Evolutionary conservation across 192 early-diverging fungal species (phyloP).

Genomic region (Obelidium mucronatum): DNA sequence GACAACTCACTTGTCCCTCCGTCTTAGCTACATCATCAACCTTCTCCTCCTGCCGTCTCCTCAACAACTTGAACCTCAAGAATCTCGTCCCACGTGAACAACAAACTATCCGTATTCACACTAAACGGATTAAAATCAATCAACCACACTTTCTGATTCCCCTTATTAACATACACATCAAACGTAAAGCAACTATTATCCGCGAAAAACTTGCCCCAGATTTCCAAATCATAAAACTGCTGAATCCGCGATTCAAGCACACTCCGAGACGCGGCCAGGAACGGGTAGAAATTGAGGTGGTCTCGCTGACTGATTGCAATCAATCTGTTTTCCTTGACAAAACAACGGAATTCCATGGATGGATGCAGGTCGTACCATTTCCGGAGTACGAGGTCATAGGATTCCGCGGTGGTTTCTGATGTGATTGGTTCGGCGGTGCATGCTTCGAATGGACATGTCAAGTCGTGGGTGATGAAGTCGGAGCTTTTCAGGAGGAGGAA

Average conservation of each 20-base stretch:
- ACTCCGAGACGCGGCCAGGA: conserved; percentile 62
- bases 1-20: not conserved
- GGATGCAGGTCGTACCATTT: conserved; percentile 91
- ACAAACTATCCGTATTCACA: conserved; percentile 77
- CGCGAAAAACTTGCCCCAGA: conserved; percentile 73
- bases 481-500: conserved; percentile 90
- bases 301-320: conserved; percentile 91
- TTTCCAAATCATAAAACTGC: conserved; percentile 71
- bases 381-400: conserved; percentile 78
- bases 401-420: conserved; percentile 45
- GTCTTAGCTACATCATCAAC: conserved; percentile 11
- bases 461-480: conserved; percentile 89
- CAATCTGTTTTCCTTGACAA: conserved; percentile 76
- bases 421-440: no score
- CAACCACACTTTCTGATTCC: conserved; percentile 69
- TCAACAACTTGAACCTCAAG: conserved; percentile 52
- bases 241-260: conserved; percentile 65
- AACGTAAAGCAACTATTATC: conserved; percentile 78
- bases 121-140: conserved; percentile 94
- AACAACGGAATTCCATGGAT: conserved; percentile 96
- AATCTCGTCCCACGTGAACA: conserved; percentile 87
- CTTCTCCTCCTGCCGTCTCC: no score
- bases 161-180: conserved; percentile 84
- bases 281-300: conserved; percentile 78
- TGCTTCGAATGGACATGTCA: conserved; percentile 75